Base-by-base conservation (phyloP, 2,329 filamentous ascomycete species). In the Alternaria hordeiaustralica region DNA sequence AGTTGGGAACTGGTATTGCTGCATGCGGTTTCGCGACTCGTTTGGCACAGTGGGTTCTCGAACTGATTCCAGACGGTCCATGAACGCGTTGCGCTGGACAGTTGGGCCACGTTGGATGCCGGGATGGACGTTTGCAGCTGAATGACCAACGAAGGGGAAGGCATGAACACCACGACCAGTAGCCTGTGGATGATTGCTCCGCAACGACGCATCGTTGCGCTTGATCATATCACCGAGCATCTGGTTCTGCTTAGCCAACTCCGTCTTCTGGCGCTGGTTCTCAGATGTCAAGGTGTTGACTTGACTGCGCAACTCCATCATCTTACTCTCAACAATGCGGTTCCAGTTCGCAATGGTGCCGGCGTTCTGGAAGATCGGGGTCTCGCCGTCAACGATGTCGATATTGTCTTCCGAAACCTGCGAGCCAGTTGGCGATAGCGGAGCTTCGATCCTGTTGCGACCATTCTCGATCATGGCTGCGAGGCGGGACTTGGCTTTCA, bases 321-420 rank as follows among this genome's bases (percentile, higher is more conserved):
- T 55, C 43, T 45, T 53, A 23, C 23, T 26, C 28, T 55, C 41
- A 9, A 51, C 23, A 1, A 33, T 23, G 20, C 49, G 43, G 26
- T 41, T 28, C 58, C 58, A 60, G 20, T 46, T 20, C 8, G 49
- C 25, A 13, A 46, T 45, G 9, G 54, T 54, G 18, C 30, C 23
- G 2, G 30, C 47, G 15, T 62, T 43, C 7, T 62, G 60, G 30
- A 58, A 64, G n/a, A 53, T 33, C 2, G 11, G 4, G 9, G 60
- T 65, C 46, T 66, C 64, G 11, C 55, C 60, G 36, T 61, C 30
- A 10, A 26, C 23, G 6, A 66, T 56, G 6, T 56, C 25, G n/a
- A 64, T 25, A 9, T 25, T 23, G 13, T 66, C 43, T 26, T 28
- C 36, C 1, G 58, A 60, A 12, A 61, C n/a, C 12, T 53, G 47